A percentile compares a stretch with the other conserved stretches of the same genome.
Conservation (phyloP, 352 stramenopile species). For the Phytophthora pistaciae region DNA sequence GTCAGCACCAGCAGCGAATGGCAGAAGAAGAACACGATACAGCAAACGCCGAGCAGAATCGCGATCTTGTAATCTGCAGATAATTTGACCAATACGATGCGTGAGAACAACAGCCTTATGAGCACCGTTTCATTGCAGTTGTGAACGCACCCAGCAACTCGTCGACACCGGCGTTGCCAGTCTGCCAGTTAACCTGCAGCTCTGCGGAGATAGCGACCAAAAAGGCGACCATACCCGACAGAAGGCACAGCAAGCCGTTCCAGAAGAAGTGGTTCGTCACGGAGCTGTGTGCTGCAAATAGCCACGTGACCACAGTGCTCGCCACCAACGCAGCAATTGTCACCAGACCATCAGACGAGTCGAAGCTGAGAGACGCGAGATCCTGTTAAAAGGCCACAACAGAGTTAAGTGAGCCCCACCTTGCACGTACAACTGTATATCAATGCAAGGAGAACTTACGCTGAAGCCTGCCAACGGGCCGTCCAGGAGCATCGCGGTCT, state of each 20-base stretch:
- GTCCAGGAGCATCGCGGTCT: conserved; percentile 59
- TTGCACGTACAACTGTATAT: background rate
- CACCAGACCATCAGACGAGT: conserved; percentile 61
- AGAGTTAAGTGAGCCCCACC: conserved; percentile 12
- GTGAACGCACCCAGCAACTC: conserved; percentile 71
- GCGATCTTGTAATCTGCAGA: conserved; percentile 87
- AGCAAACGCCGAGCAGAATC: conserved; percentile 66
- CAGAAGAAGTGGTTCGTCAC: conserved; percentile 73
- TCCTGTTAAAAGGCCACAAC: conserved; percentile 42
- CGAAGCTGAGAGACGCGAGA: conserved; percentile 57
- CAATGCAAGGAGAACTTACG: conserved; percentile 33
- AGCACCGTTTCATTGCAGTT: background rate
- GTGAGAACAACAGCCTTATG: background rate
- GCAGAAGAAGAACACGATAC: conserved; percentile 70
- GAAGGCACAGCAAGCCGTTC: conserved; percentile 71
- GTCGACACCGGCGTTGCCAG: conserved; percentile 60
- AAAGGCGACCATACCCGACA: conserved; percentile 62
- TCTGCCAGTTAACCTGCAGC: conserved; percentile 70
- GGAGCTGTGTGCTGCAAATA: conserved; percentile 43
- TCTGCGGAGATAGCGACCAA: conserved; percentile 71
- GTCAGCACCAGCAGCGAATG: conserved; percentile 71
- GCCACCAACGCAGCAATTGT: conserved; percentile 46
- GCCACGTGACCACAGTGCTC: conserved; percentile 52
- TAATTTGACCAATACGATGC: background rate
- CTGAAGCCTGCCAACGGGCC: conserved; percentile 64